These are phyloP conservation scores for Entonaema liquescens DNA, from an alignment of 495 filamentous ascomycete genomes.

Conservation along the genomic window DNA sequence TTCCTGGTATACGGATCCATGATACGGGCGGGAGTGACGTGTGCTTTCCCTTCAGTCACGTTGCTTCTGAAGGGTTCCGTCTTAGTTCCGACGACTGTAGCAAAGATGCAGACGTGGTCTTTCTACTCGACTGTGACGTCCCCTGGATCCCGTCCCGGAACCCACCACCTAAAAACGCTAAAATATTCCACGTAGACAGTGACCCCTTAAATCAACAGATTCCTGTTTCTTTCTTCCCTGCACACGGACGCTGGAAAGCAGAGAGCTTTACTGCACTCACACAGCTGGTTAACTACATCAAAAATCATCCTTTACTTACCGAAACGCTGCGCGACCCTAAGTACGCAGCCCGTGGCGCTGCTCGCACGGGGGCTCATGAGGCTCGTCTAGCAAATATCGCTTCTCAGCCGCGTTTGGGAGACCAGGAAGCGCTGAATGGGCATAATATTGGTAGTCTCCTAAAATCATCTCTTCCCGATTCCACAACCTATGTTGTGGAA, in stretches of 20 bases:
- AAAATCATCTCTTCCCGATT: slow-evolving; percentile 30
- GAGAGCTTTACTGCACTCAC: slow-evolving; percentile 49
- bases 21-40: slow-evolving; percentile 80
- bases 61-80: slow-evolving; percentile 68
- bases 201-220: slow-evolving; percentile 79
- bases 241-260: slow-evolving; percentile 49
- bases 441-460: slow-evolving; percentile 43
- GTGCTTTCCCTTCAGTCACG: slow-evolving; percentile 77
- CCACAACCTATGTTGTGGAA: slow-evolving; percentile 49
- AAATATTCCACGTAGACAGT: slow-evolving; percentile 73
- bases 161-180: slow-evolving; percentile 58
- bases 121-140: slow-evolving; percentile 80
- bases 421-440: slow-evolving; percentile 21
- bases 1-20: slow-evolving; percentile 72
- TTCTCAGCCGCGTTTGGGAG: slow-evolving; percentile 27
- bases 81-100: slow-evolving; percentile 73
- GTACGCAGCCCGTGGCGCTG: slow-evolving; percentile 21
- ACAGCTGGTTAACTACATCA: slow-evolving; percentile 45
- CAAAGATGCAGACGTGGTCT: slow-evolving; percentile 73
- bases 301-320: slow-evolving; percentile 6
- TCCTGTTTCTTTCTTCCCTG: slow-evolving; percentile 60
- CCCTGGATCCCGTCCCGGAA: slow-evolving; percentile 73
- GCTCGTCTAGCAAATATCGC: slow-evolving; percentile 28
- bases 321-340: slow-evolving; percentile 20
- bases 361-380: slow-evolving; percentile 24